phyloP scores from a whole-genome alignment of 2,329 filamentous ascomycete genomes.

The Didymella pinodella region DNA sequence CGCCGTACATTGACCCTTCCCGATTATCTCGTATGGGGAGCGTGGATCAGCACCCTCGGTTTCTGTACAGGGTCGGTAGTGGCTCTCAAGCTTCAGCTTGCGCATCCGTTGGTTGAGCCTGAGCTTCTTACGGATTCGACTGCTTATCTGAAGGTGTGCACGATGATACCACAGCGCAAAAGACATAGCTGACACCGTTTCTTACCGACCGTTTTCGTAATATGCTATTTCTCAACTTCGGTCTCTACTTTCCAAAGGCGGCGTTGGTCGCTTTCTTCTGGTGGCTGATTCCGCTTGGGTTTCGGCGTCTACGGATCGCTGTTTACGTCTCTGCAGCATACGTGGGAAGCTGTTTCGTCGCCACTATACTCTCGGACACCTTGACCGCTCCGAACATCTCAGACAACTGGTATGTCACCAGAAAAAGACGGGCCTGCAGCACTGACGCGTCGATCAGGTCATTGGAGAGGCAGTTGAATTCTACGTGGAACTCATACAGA shows the following conservation, averaged over 20 bases:
- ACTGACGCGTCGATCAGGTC: constrained; percentile 17
- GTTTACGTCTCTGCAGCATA: constrained; percentile 23
- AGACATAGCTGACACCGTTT: background rate
- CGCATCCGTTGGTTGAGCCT: constrained; percentile 28
- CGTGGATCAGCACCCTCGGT: constrained; percentile 30
- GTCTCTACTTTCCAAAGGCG: constrained; percentile 33
- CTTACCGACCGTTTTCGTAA: constrained; percentile 29
- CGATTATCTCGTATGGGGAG: constrained; percentile 35
- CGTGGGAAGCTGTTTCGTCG: constrained; percentile 22
- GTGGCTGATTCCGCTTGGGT: constrained; percentile 35
- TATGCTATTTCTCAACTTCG: constrained; percentile 33
- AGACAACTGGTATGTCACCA: constrained; percentile 29
- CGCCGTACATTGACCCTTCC: constrained; percentile 24
- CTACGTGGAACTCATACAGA: constrained; percentile 31
- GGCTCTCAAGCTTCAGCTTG: constrained; percentile 27
- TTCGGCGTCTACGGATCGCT: constrained; percentile 29
- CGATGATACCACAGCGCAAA: background rate
- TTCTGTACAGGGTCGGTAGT: constrained; percentile 29
- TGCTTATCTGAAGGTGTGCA: constrained; percentile 26
- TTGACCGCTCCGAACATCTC: constrained; percentile 23
- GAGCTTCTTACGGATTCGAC: constrained; percentile 28
- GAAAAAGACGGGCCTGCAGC: background rate
- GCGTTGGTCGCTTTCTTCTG: constrained; percentile 35
- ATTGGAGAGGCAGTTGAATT: constrained; percentile 30
- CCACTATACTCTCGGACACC: constrained; percentile 28